phyloP scores from a whole-genome alignment of 495 filamentous ascomycete genomes.

The Amniculicola lignicola region DNA sequence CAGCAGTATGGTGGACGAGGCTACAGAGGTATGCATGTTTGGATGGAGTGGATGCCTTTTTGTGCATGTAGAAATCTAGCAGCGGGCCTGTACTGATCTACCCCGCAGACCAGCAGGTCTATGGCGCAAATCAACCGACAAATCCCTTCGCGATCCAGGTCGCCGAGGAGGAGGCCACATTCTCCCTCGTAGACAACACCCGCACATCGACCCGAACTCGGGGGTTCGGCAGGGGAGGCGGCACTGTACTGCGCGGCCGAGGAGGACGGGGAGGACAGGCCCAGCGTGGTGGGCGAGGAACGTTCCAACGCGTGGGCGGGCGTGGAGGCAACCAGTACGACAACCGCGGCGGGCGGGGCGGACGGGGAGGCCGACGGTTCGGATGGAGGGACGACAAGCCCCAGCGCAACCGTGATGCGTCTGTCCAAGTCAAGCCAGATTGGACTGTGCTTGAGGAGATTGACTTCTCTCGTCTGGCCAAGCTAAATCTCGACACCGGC shows the following conservation, averaged over 20 bases:
- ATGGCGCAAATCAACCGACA: conserved; percentile 76
- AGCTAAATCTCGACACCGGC: conserved; percentile 90
- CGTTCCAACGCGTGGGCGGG: conserved; percentile 50
- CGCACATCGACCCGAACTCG: conserved; percentile 77
- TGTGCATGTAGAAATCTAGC: neutral
- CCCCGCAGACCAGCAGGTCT: conserved; percentile 83
- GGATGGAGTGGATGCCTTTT: neutral
- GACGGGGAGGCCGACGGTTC: conserved; percentile 73
- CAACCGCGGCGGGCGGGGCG: conserved; percentile 62
- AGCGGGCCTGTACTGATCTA: conserved; percentile 10
- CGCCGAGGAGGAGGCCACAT: conserved; percentile 92
- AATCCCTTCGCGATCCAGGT: conserved; percentile 83
- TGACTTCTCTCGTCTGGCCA: conserved; percentile 89
- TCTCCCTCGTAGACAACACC: conserved; percentile 96
- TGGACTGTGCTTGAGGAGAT: conserved; percentile 98
- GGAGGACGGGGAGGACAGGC: conserved; percentile 53
- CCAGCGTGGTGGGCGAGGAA: conserved; percentile 56
- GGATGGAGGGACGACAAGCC: conserved; percentile 99
- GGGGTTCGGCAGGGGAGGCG: conserved; percentile 80
- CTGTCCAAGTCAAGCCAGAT: conserved; percentile 87
- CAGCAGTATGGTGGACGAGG: conserved; percentile 88
- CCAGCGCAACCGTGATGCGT: conserved; percentile 89
- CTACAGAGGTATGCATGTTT: conserved; percentile 67
- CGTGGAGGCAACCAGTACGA: conserved; percentile 60
- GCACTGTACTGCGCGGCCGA: conserved; percentile 83